phyloP scores from a whole-genome alignment of 2,329 filamentous ascomycete species.

The Aspergillus phoenicis region DNA sequence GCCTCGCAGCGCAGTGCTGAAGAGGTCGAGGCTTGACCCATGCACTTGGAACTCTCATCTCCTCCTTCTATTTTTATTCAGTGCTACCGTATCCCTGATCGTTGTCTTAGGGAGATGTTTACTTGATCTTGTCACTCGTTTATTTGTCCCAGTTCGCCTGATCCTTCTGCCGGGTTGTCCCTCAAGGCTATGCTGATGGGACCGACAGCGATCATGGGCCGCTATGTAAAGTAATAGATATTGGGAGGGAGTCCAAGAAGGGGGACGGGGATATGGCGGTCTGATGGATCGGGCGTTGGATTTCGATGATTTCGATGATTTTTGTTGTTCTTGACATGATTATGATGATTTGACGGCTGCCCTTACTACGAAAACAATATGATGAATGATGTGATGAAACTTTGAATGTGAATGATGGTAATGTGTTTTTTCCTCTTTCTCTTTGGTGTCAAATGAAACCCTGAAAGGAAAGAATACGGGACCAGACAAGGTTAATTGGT shows the following conservation, averaged over 20 bases:
- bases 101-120: background rate
- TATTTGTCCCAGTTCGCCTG: background rate
- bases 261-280: background rate
- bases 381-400: background rate
- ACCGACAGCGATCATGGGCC: conserved; percentile 6
- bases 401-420: background rate
- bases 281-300: conserved; percentile 15
- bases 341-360: conserved; percentile 14
- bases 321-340: conserved; percentile 9
- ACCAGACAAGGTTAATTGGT: background rate
- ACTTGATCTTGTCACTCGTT: background rate
- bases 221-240: conserved; percentile 25
- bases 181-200: background rate
- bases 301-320: background rate
- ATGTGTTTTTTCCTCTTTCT: background rate
- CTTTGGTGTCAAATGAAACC: no score
- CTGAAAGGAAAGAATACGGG: background rate
- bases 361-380: background rate
- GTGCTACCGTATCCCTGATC: no score
- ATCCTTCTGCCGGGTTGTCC: background rate
- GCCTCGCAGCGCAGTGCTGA: conserved; percentile 39
- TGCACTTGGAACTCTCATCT: no score
- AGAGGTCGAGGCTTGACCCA: conserved; percentile 37
- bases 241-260: background rate
- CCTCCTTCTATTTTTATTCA: no score